phyloP scores from a whole-genome alignment of 257 asterid genomes.

The Solanum chmielewskii region DNA sequence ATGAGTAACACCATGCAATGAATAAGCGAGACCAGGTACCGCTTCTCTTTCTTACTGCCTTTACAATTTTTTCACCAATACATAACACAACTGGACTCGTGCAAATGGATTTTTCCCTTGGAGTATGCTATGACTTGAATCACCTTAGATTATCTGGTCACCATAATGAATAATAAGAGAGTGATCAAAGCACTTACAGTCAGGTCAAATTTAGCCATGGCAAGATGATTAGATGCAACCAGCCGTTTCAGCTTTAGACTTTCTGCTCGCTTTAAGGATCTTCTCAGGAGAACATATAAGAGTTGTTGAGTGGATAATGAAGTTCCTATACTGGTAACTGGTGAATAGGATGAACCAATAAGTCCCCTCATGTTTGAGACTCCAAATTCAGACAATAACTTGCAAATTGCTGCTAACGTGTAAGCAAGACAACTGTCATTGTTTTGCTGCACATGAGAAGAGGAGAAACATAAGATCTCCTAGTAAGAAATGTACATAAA shows the following conservation, averaged over 20 bases:
- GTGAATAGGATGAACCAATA: constrained; percentile 67
- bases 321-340: constrained; percentile 61
- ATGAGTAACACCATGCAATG: not conserved
- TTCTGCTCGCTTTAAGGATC: constrained; percentile 91
- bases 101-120: not conserved
- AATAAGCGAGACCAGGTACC: not conserved
- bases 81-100: not conserved
- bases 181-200: constrained; percentile 35
- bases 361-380: constrained; percentile 65
- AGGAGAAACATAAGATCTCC: not conserved
- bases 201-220: constrained; percentile 75
- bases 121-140: not conserved
- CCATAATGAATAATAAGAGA: not conserved
- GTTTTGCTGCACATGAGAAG: constrained; percentile 49
- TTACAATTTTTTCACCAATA: not conserved
- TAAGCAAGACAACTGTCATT: constrained; percentile 92
- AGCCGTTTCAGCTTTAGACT: constrained; percentile 64
- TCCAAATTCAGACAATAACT: constrained; percentile 72
- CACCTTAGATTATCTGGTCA: not conserved
- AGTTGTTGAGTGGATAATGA: constrained; percentile 82
- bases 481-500: not conserved
- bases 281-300: constrained; percentile 69
- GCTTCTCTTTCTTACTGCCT: not conserved
- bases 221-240: constrained; percentile 85
- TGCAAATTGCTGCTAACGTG: constrained; percentile 77